A percentile compares a stretch with the other conserved stretches of the same genome.
phyloP scores from a whole-genome alignment of 2,329 filamentous ascomycete genomes.

The Monosporascus sp. region DNA sequence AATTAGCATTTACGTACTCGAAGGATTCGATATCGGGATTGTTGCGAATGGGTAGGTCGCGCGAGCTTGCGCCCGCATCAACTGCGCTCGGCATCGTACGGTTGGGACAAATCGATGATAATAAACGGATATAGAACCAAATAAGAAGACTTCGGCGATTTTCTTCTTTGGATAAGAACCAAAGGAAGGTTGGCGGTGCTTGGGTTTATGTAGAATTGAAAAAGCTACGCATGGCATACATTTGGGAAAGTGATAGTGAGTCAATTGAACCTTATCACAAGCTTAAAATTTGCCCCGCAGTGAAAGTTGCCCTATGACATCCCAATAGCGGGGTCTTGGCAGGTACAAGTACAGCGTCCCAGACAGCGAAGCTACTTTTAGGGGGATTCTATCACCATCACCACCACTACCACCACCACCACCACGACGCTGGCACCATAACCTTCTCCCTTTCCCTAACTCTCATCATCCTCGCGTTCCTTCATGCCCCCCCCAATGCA shows the following conservation, averaged over 20 bases:
- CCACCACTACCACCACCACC: too few relatives aligned
- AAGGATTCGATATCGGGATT: slow-evolving; percentile 24
- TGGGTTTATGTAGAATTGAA: not conserved
- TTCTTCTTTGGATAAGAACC: not conserved
- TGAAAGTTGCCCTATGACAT: too few relatives aligned
- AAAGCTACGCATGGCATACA: not conserved
- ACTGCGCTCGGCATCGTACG: slow-evolving; percentile 10
- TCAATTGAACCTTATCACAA: not conserved
- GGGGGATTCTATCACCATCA: too few relatives aligned
- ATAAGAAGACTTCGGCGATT: not conserved
- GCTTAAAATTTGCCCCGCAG: too few relatives aligned
- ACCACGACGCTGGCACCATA: too few relatives aligned
- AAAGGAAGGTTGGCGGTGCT: too few relatives aligned
- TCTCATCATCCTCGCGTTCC: too few relatives aligned
- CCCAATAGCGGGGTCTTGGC: too few relatives aligned
- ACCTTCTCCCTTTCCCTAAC: too few relatives aligned
- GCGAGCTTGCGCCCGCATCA: slow-evolving; percentile 10
- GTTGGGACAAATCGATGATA: not conserved
- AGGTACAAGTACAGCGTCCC: too few relatives aligned
- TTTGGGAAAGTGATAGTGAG: not conserved
- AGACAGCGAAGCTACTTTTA: too few relatives aligned
- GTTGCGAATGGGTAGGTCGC: slow-evolving; percentile 21
- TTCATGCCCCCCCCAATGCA: too few relatives aligned
- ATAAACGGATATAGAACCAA: not conserved
- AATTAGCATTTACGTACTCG: slow-evolving; percentile 14